These are phyloP conservation scores for Russula earlei DNA, from an alignment of 768 basidiomycete species.

Conservation along the genomic window DNA sequence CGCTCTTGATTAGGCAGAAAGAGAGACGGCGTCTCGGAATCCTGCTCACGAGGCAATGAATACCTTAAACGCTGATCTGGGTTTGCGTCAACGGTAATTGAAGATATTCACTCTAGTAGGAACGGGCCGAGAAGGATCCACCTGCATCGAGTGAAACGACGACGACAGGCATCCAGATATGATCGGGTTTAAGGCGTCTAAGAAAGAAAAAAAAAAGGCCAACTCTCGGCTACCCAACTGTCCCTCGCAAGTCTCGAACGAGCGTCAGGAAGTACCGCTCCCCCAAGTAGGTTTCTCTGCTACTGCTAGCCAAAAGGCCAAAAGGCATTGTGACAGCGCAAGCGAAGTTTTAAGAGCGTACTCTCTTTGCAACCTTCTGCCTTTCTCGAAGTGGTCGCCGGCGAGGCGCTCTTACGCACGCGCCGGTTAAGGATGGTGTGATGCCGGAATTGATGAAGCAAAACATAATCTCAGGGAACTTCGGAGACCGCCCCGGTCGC, in stretches of 20 bases:
- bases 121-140: conserved; percentile 15
- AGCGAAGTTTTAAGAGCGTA: not conserved
- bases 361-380: not conserved
- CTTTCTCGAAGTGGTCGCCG: not conserved
- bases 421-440: conserved; percentile 2
- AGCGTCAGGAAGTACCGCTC: not conserved
- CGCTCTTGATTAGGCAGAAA: not conserved
- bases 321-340: not conserved
- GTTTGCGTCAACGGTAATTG: conserved; percentile 1
- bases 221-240: conserved; percentile 8
- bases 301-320: not conserved
- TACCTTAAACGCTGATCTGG: conserved; percentile 18
- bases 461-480: conserved; percentile 10
- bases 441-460: conserved; percentile 15
- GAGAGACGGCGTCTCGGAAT: conserved; percentile 15
- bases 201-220: conserved; percentile 1
- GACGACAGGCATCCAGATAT: not conserved
- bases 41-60: conserved; percentile 7
- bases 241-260: conserved; percentile 1
- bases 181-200: conserved; percentile 13
- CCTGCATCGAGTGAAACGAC: not conserved
- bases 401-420: conserved; percentile 2
- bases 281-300: too few species aligned
- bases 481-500: conserved; percentile 12
- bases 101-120: not conserved